Percentiles rank a stretch among this genome's conserved stretches.
These are phyloP conservation scores for Suhomyces choctaworum DNA, from an alignment of 1,139 yeast genomes.

Conservation along the genomic window DNA sequence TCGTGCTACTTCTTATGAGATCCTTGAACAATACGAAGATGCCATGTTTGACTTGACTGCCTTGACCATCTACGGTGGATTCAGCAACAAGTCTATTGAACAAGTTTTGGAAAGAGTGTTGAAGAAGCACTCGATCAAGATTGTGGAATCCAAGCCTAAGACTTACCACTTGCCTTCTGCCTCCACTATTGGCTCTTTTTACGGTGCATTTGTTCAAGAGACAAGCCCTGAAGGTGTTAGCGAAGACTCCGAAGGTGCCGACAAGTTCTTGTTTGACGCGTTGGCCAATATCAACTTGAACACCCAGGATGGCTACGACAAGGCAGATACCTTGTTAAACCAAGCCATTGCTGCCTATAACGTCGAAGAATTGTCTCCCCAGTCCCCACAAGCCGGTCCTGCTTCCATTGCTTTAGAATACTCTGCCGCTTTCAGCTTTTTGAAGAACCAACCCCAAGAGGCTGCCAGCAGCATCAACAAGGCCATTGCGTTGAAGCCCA, in stretches of 20 bases:
- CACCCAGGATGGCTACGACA: conserved; percentile 70
- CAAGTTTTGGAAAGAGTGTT: conserved; percentile 84
- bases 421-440: conserved; percentile 77
- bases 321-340: conserved; percentile 67
- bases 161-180: conserved; percentile 72
- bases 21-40: conserved; percentile 71
- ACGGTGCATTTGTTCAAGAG: conserved; percentile 65
- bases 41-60: conserved; percentile 94
- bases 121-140: conserved; percentile 68
- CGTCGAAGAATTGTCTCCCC: conserved; percentile 34
- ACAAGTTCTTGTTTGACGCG: conserved; percentile 68
- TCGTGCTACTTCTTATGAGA: conserved; percentile 85
- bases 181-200: conserved; percentile 80
- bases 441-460: conserved; percentile 67
- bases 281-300: conserved; percentile 61
- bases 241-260: conserved; percentile 51
- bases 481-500: conserved; percentile 68
- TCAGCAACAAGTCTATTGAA: conserved; percentile 76
- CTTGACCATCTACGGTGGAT: conserved; percentile 72
- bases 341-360: conserved; percentile 65
- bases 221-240: conserved; percentile 51
- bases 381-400: conserved; percentile 51
- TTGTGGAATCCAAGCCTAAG: conserved; percentile 61
- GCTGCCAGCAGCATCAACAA: conserved; percentile 60
- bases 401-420: conserved; percentile 75